Base-by-base conservation (phyloP, 2,329 filamentous ascomycete genomes). In the Trichoderma brevicompactum region DNA sequence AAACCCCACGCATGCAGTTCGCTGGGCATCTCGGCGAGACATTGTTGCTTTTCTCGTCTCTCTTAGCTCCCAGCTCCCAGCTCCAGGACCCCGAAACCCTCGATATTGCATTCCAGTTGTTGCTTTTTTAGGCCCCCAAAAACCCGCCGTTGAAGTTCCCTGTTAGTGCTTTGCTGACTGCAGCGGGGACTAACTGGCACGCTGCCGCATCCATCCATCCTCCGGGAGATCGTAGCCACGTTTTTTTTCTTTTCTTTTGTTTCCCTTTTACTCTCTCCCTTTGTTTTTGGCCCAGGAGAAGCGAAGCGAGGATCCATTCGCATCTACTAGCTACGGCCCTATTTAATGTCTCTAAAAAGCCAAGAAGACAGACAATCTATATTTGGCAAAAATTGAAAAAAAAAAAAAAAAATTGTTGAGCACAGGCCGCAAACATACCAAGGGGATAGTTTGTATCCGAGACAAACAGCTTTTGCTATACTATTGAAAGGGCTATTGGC, bases 1-100 rank as follows among this genome's bases (percentile, higher is more conserved):
- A 19, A 56, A 61, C 58, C 46, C 58, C 46, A 61, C 58, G 58
- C 36, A 61, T 49, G 58, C 58, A 50, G 46, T 28, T 28, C 23
- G 23, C 23, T 5, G 5, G 23, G 23, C 5, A 28, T 28, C 23
- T 61, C 46, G 58, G 58, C 58, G 58, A 61, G 46, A 61, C 58
- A 61, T 59, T 50, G 46, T 28, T 52, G 9, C 36, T 15, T 60
- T 12, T 43, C 23, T 44, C 41, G 36, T 41, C 19, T 56, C 19
- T n/a, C 6, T 7, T 23, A 10, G 8, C 17, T 36, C 23, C 23
- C 5, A 28, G 23, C 23, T 28, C 23, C 23, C 23, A 28, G 23
- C 23, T 19, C 50, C 34, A 48, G 55, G 41, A 49, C 36, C 58
- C 54, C 58, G 43, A 43, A 43, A 61, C 38, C 55, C 17, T 55